Evolutionary conservation across 2,329 filamentous ascomycete genomes (phyloP), one percentile per base, ranked within the genome.

Genomic region (Fusarium papillatum): DNA sequence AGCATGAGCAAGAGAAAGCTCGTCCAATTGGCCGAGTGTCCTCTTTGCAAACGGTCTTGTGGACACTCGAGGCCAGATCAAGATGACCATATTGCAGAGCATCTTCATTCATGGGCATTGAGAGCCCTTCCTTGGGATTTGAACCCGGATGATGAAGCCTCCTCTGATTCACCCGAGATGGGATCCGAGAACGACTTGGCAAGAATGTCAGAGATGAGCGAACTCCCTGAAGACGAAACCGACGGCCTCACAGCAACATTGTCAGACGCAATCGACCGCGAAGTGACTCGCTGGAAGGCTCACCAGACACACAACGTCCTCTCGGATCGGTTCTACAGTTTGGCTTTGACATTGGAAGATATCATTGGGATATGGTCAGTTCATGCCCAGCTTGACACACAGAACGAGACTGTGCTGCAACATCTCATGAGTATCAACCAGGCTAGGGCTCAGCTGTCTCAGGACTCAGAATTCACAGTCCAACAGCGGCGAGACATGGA

Each of bases 51-150:
- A 55, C 50, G 50, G 17, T 29, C 26, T 0, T 31, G 26, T 10
- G 31, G 41, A 5, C 41, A 22, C 13, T 31, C 36, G 11, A 41
- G 31, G 19, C 65, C 57, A 17, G 41, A 50, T 19, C 5, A 39
- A 31, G 65, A 63, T 43, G 65, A 63, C 9, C 65, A 68, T 17
- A 55, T 68, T 62, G 57, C 65, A 24, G 57, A 62, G 38, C 65
- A 68, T 39, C 31, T 68, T 19, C 65, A 68, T 68, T 50, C 39
- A 9, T 68, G 57, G 57, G 65, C 65, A n/a, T 17, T 68, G 29
- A 68, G 39, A 43, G 57, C 57, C 7, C 65, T 68, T 68, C 55
- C 65, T 14, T 68, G 65, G 65, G 65, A 63, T 26, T 36, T 36
- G 36, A 14, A 50, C 41, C 43, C 26, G n/a, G 41, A 36, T 19